Evolutionary conservation across 805 yeast genomes (phyloP), one percentile per base, ranked within the genome.

Genomic region (Metschnikowia reukaufii): DNA sequence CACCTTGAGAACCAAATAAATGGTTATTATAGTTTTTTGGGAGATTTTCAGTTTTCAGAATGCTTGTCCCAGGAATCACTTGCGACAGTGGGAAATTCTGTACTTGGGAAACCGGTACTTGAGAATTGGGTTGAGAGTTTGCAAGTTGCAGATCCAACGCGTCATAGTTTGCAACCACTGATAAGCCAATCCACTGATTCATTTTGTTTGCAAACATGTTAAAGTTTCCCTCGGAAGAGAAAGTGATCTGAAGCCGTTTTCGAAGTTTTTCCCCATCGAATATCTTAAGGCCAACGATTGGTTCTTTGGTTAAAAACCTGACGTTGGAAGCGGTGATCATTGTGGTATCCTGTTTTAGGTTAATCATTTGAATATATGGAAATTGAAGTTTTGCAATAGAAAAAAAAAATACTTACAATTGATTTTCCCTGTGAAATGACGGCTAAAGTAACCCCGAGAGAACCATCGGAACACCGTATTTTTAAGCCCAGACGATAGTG

Each of bases 401-500:
- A 15, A 12, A 7, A n/a, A 13, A 6, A 31, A 31, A 13, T 2
- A 54, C 59, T 32, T 56, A 56, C 59, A 10, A 56, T 56, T 8
- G 52, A 40, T 37, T 44, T 52, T 9, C 59, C 59, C 30, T 56
- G 59, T 2, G 58, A 54, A 3, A 56, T 15, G 2, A 56, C 45
- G 1, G 49, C 48, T 15, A 56, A 31, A 13, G 55, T 36, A 1
- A 56, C 52, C 1, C 55, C 54, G 1, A 48, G 39, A 6, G 48
- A 40, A 21, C 42, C 36, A 17, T 25, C 35, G n/a, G 49, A 40
- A 17, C 58, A 54, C 12, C 55, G 45, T 20, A 56, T 45, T 33
- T 55, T 50, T 32, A 56, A 45, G 8, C 59, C 59, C 59, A 56
- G 57, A 31, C 59, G 54, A 33, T 54, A 56, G 32, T 56, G 59